Evolutionary conservation across 2,329 filamentous ascomycete genomes (phyloP).

Genomic region (Cytospora leucostoma): DNA sequence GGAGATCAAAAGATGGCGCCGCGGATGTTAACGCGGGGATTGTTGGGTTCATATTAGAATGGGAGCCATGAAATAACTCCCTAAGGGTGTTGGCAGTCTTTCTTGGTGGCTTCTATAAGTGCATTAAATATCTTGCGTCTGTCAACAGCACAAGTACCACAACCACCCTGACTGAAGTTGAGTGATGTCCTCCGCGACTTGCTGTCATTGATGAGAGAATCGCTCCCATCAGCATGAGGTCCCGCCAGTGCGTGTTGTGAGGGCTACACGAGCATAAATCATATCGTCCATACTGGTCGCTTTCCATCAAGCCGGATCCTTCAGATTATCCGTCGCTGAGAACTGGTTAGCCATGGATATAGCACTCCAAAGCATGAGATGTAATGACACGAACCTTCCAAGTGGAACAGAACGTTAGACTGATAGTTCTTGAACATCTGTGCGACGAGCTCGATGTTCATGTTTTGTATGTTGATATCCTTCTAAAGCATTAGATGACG

Average conservation of each 20-base stretch:
- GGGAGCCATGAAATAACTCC: no score
- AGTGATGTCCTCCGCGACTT: not conserved
- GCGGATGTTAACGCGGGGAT: no score
- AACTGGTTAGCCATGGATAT: conserved; percentile 1
- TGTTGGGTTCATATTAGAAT: no score
- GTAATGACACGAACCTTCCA: conserved; percentile 69
- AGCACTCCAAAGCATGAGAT: no score
- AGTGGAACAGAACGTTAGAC: conserved; percentile 93
- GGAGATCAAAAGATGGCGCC: no score
- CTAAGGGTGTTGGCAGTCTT: no score
- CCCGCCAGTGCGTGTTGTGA: not conserved
- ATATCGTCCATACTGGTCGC: not conserved
- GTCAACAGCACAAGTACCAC: not conserved
- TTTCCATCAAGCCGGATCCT: conserved; percentile 65
- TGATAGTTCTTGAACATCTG: conserved; percentile 99
- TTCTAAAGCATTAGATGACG: conserved; percentile 39
- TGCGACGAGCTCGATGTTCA: conserved; percentile 96
- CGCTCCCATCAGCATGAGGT: not conserved
- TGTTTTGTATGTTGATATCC: conserved; percentile 98
- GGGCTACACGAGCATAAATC: no score
- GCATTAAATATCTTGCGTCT: not conserved
- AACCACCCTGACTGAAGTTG: not conserved
- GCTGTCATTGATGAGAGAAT: not conserved
- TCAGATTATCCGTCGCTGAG: conserved; percentile 78
- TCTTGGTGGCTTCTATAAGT: no score